Evolutionary conservation across 2,329 filamentous ascomycete species (phyloP).

Genomic region (Pestalotiopsis sp.): DNA sequence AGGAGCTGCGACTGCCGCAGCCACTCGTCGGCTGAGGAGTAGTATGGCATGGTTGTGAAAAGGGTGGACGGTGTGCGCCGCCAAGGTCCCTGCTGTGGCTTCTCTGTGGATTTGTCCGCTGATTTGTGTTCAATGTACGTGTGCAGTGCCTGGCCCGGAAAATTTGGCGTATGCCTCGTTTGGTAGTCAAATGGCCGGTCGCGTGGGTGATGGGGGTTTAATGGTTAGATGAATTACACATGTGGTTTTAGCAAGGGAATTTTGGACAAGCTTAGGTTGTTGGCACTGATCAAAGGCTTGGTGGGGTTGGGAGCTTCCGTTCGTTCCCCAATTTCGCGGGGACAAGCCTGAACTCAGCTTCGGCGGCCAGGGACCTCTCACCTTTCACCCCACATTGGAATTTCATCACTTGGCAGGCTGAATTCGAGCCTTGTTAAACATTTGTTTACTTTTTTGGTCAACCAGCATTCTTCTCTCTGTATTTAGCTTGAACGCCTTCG

Average conservation of each 20-base stretch:
- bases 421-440: slow-evolving; percentile 5
- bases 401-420: slow-evolving; percentile 2
- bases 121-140: neutral
- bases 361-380: neutral
- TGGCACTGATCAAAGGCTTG: slow-evolving; percentile 3
- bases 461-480: neutral
- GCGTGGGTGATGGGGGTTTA: neutral
- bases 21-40: slow-evolving; percentile 86
- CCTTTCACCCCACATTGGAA: slow-evolving; percentile 5
- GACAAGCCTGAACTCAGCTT: neutral
- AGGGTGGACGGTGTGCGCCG: neutral
- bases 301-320: slow-evolving; percentile 9
- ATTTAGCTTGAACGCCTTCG: neutral
- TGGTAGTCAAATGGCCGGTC: neutral
- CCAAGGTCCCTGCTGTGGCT: neutral
- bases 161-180: neutral
- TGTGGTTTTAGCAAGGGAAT: neutral
- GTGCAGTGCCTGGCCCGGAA: neutral
- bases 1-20: slow-evolving; percentile 85
- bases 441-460: slow-evolving; percentile 7
- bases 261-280: neutral
- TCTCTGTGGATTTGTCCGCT: neutral
- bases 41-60: slow-evolving; percentile 69
- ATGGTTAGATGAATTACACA: neutral
- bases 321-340: neutral